phyloP scores from a whole-genome alignment of 495 filamentous ascomycete species.

The Viridothelium virens region DNA sequence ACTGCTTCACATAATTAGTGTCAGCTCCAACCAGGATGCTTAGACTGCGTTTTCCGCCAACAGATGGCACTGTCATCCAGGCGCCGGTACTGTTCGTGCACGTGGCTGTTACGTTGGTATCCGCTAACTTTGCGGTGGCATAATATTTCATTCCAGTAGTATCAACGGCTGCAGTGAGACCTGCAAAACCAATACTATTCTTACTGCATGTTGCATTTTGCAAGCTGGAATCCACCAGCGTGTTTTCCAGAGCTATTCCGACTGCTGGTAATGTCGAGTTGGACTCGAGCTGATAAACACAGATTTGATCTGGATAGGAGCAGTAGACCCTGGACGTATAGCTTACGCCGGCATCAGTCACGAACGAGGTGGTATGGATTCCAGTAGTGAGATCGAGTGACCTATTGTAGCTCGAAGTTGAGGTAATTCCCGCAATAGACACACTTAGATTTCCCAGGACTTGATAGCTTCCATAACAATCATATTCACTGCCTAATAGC shows the following conservation, averaged over 20 bases:
- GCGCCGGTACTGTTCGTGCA: conserved; percentile 20
- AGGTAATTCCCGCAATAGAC: conserved; percentile 27
- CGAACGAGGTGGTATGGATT: conserved; percentile 34
- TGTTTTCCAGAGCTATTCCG: conserved; percentile 33
- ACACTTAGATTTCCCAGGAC: conserved; percentile 43
- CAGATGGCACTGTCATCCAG: conserved; percentile 24
- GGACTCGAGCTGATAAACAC: conserved; percentile 39
- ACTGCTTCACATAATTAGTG: conserved; percentile 42
- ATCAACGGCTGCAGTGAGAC: conserved; percentile 24
- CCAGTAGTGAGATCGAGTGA: conserved; percentile 40
- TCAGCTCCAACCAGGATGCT: conserved; percentile 38
- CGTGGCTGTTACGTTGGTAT: conserved; percentile 16
- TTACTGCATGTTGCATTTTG: conserved; percentile 29
- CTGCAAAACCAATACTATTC: conserved; percentile 29
- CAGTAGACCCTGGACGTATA: conserved; percentile 36
- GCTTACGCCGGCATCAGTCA: conserved; percentile 17
- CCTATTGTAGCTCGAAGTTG: conserved; percentile 35
- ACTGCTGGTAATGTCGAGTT: conserved; percentile 33
- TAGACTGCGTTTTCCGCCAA: conserved; percentile 12
- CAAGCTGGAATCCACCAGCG: conserved; percentile 21
- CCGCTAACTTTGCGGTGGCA: conserved; percentile 24
- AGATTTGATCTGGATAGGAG: conserved; percentile 44
- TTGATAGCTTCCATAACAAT: conserved; percentile 41
- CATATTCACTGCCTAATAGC: conserved; percentile 34
- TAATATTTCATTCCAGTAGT: conserved; percentile 38